Base-by-base conservation (phyloP, 2,329 filamentous ascomycete genomes). In the Cytospora schulzeri region DNA sequence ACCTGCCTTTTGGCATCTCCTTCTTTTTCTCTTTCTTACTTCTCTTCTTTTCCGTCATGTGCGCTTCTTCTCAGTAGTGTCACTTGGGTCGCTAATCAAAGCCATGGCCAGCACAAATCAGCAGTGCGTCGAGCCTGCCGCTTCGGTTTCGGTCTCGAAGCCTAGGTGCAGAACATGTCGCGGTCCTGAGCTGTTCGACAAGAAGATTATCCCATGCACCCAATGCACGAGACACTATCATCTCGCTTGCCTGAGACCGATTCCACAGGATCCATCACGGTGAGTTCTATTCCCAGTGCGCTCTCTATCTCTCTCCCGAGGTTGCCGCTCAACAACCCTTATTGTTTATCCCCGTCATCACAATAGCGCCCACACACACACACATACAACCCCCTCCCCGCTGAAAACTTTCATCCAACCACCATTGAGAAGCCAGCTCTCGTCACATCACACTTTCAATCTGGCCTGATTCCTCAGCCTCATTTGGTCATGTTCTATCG, bases 191-290 rank as follows among this genome's bases (percentile, higher is more conserved):
- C 54, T 59, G 22, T 31, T 68, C 55, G 66, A 69, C 65, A 71
- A 68, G 53, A 64, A 66, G 48, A 67, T 72, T 12, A 62, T 70
- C 28, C 52, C 53, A 61, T 73, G 72, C 57, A 52, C 41, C 28
- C 57, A 22, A n/a, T 73, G 71, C 66, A 41, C 14, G 41, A 65
- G 66, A 54, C 64, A 57, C 45, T 72, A 71, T 62, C 71, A 73
- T 59, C 62, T 68, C 22, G 67, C 68, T 54, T 74, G 71, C 56
- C 68, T 72, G 54, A 63, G 57, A 52, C 69, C 71, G 11, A 41
- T 64, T 41, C 68, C 70, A 19, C 63, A 57, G 38, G 63, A 64
- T 22, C 55, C 62, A 28, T 65, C 26, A 69, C 69, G 41, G 60
- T 62, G 24, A 48, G 60, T 62, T n/a, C n/a, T 24, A 48, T 24